phyloP scores from a whole-genome alignment of 768 basidiomycete genomes.

The Kondoa malvinella region DNA sequence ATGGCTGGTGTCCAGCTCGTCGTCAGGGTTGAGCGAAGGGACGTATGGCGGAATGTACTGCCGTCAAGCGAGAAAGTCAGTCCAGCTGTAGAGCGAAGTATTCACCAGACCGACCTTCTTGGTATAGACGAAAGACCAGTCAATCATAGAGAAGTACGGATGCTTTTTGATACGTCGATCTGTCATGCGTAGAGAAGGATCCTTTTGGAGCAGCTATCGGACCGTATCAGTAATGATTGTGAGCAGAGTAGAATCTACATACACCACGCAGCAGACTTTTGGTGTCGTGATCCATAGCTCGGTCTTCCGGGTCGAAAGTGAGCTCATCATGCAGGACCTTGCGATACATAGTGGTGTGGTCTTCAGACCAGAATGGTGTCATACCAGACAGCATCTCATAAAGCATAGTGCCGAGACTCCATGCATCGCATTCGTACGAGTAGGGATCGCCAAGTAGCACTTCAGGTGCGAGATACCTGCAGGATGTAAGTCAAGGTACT shows the following conservation, averaged over 20 bases:
- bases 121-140: conserved; percentile 20
- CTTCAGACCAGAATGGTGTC: conserved; percentile 81
- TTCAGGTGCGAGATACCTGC: conserved; percentile 89
- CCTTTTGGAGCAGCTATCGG: conserved; percentile 67
- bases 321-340: conserved; percentile 78
- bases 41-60: conserved; percentile 68
- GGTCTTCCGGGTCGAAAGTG: conserved; percentile 73
- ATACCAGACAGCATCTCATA: conserved; percentile 94
- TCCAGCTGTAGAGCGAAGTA: neutral
- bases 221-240: neutral
- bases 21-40: conserved; percentile 67
- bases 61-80: conserved; percentile 59
- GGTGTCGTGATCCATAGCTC: conserved; percentile 75
- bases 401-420: conserved; percentile 94
- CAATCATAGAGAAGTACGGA: conserved; percentile 91
- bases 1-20: conserved; percentile 90
- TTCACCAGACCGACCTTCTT: conserved; percentile 32
- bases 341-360: conserved; percentile 89
- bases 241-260: conserved; percentile 30
- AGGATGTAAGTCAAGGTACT: neutral
- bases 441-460: conserved; percentile 82
- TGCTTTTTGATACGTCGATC: conserved; percentile 87
- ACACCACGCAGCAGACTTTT: conserved; percentile 89
- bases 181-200: conserved; percentile 73
- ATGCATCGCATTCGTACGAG: conserved; percentile 92